These are phyloP conservation scores for Celoporthe dispersa DNA, from an alignment of 2,329 filamentous ascomycete genomes.

Conservation along the genomic window DNA sequence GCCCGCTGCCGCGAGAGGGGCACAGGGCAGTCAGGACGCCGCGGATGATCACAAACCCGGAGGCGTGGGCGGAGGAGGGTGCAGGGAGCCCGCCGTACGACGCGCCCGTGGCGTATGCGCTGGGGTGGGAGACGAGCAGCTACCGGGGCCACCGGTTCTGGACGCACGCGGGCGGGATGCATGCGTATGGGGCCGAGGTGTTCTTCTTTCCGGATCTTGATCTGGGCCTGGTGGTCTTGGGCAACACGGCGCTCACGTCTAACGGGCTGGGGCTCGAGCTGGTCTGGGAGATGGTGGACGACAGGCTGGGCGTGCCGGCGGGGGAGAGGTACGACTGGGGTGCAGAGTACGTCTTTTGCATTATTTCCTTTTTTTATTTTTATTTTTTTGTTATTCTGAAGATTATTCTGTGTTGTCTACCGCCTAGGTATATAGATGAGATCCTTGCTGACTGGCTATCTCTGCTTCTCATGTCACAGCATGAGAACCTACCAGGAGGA, in stretches of 20 bases:
- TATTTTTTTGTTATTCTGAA: background rate
- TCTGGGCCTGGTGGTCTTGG: slow-evolving; percentile 48
- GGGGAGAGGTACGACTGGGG: slow-evolving; percentile 44
- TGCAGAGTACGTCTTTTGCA: slow-evolving; percentile 36
- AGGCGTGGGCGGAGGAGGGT: background rate
- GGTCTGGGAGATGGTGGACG: slow-evolving; percentile 46
- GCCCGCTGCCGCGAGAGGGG: slow-evolving; percentile 40
- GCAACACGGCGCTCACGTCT: slow-evolving; percentile 48
- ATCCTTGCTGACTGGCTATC: slow-evolving; percentile 19
- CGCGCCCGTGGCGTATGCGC: slow-evolving; percentile 43
- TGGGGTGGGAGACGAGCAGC: slow-evolving; percentile 44
- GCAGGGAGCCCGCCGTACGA: slow-evolving; percentile 34
- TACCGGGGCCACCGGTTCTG: slow-evolving; percentile 50
- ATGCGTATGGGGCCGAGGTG: slow-evolving; percentile 49
- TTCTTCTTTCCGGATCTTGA: slow-evolving; percentile 49
- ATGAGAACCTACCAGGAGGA: slow-evolving; percentile 29
- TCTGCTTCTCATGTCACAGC: slow-evolving; percentile 31
- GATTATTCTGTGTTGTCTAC: background rate
- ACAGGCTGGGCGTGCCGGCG: slow-evolving; percentile 42
- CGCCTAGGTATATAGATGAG: too few species aligned
- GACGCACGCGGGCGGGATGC: slow-evolving; percentile 48
- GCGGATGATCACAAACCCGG: slow-evolving; percentile 36
- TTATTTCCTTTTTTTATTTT: slow-evolving; percentile 28
- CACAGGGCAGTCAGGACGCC: slow-evolving; percentile 41
- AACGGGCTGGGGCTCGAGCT: slow-evolving; percentile 41